Conservation (phyloP, 176 grass and related monocot genomes). For the Ensete ventricosum region DNA sequence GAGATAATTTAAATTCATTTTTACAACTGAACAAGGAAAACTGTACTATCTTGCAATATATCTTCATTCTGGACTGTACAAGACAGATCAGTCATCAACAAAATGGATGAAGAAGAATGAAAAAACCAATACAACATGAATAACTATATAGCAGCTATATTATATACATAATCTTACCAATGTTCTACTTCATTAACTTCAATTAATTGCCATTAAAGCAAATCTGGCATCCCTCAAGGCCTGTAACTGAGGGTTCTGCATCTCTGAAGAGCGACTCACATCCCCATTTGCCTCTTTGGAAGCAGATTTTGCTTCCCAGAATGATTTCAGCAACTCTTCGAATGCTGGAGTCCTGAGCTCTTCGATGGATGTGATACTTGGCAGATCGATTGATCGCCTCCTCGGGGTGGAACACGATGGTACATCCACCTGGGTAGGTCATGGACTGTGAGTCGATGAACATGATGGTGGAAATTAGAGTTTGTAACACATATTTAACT, state of each 20-base stretch:
- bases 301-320: constrained; percentile 37
- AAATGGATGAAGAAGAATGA: background rate
- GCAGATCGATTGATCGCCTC: constrained; percentile 63
- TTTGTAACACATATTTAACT: background rate
- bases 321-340: constrained; percentile 65
- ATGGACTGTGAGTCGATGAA: background rate
- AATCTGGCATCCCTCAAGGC: constrained; percentile 33
- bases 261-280: constrained; percentile 32
- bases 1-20: too few relatives aligned
- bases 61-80: too few relatives aligned
- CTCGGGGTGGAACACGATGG: constrained; percentile 77
- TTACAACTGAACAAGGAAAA: too few relatives aligned
- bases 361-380: constrained; percentile 62
- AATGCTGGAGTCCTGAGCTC: constrained; percentile 68
- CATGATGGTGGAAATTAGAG: constrained; percentile 11
- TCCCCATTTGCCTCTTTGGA: constrained; percentile 69
- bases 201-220: constrained; percentile 36
- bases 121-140: background rate
- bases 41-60: too few relatives aligned
- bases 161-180: background rate
- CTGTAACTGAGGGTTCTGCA: constrained; percentile 14
- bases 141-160: background rate
- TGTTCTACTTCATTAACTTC: background rate
- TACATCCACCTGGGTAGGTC: constrained; percentile 57
- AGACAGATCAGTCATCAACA: background rate